Evolutionary conservation across 179 eudicot species (phyloP).

Genomic region (Silene vulgaris): DNA sequence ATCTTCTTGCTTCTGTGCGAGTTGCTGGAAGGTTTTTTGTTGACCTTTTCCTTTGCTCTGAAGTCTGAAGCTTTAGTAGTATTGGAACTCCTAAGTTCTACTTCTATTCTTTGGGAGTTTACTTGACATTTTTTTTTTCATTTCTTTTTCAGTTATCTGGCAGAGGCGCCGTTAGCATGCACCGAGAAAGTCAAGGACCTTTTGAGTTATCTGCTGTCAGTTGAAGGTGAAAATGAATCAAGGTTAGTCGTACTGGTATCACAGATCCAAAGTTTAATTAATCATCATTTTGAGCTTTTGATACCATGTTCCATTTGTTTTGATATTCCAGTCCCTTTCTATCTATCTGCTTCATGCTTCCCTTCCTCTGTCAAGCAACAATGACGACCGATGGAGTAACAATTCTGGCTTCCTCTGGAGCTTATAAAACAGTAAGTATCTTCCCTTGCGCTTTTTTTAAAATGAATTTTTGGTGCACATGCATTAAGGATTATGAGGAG

Average conservation of each 20-base stretch:
- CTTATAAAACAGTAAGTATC: slow-evolving; percentile 63
- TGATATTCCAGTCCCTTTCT: slow-evolving; percentile 58
- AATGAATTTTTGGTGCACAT: neutral
- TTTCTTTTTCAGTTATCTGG: slow-evolving; percentile 58
- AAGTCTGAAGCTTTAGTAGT: slow-evolving; percentile 9
- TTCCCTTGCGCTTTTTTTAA: neutral
- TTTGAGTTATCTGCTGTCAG: slow-evolving; percentile 64
- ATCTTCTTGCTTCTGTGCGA: slow-evolving; percentile 86
- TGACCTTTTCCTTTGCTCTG: slow-evolving; percentile 7
- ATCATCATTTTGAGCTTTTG: neutral
- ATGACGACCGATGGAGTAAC: slow-evolving; percentile 59
- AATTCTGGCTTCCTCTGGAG: slow-evolving; percentile 59
- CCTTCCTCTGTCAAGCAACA: slow-evolving; percentile 82
- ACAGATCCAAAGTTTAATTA: neutral
- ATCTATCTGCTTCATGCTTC: slow-evolving; percentile 78
- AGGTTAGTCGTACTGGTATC: slow-evolving; percentile 33
- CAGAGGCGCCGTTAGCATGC: slow-evolving; percentile 78
- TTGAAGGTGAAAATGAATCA: slow-evolving; percentile 74
- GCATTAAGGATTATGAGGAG: neutral
- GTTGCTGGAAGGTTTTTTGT: slow-evolving; percentile 67
- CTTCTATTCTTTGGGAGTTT: slow-evolving; percentile 9
- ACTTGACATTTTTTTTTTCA: slow-evolving; percentile 25
- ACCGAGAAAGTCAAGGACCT: slow-evolving; percentile 61
- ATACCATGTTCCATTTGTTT: slow-evolving; percentile 10
- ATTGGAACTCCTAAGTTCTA: neutral